These are phyloP conservation scores for Citrus glauca DNA, from an alignment of 345 rosid species.

Conservation along the genomic window DNA sequence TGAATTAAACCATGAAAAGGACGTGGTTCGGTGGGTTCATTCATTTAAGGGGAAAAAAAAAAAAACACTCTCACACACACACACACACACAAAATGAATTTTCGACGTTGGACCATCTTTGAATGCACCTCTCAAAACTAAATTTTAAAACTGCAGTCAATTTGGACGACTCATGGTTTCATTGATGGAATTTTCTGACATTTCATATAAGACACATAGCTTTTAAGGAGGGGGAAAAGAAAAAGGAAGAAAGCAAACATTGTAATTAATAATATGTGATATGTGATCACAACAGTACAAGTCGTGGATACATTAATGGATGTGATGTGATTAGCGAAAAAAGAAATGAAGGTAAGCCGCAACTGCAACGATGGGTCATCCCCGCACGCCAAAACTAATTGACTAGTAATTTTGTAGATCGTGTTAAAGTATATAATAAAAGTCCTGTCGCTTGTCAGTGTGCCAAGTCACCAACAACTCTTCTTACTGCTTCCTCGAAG, in stretches of 20 bases:
- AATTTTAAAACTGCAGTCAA: conserved; percentile 38
- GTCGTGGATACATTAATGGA: background rate
- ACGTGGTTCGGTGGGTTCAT: conserved; percentile 15
- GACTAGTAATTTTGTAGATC: background rate
- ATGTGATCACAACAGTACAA: background rate
- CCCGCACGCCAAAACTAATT: background rate
- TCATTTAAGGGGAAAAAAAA: background rate
- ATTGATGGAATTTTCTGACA: background rate
- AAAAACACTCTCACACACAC: too few relatives aligned
- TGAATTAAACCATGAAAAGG: background rate
- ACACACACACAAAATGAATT: background rate
- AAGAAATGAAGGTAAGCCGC: background rate
- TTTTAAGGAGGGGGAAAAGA: too few relatives aligned
- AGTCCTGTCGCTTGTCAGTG: conserved; percentile 20
- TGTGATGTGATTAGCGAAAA: conserved; percentile 6
- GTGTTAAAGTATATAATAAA: background rate
- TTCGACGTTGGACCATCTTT: conserved; percentile 15
- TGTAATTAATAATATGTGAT: background rate
- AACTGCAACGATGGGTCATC: background rate
- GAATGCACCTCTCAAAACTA: conserved; percentile 1
- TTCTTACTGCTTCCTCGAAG: conserved; percentile 80
- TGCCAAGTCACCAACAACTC: conserved; percentile 65
- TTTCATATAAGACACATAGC: background rate
- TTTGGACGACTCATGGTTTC: conserved; percentile 36
- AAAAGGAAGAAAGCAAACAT: too few relatives aligned